A percentile compares a stretch with the other conserved stretches of the same genome.
phyloP scores from a whole-genome alignment of 352 stramenopile species.

The Blastocystis sp. region DNA sequence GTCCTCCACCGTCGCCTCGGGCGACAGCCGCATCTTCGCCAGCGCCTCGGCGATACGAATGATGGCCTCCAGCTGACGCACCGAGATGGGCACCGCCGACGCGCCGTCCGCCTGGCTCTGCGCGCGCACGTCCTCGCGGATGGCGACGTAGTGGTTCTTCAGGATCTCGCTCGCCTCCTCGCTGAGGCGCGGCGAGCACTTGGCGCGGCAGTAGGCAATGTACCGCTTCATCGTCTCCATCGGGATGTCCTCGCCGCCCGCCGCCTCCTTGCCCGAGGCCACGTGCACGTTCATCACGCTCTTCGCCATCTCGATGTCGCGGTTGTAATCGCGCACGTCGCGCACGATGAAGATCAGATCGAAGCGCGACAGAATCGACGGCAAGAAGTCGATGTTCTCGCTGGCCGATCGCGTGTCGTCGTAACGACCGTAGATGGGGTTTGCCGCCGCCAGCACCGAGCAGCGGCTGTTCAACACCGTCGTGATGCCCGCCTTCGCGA shows the following conservation, averaged over 20 bases:
- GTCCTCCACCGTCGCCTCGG: too few species aligned
- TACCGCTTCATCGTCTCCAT: conserved; percentile 79
- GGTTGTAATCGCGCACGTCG: conserved; percentile 88
- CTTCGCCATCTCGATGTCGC: conserved; percentile 89
- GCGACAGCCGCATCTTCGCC: too few species aligned
- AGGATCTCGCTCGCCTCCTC: conserved; percentile 84
- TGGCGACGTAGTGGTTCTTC: conserved; percentile 84
- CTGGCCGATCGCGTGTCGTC: conserved; percentile 94
- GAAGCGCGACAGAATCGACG: conserved; percentile 94
- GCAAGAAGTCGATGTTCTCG: conserved; percentile 95
- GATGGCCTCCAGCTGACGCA: not conserved
- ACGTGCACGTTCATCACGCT: conserved; percentile 95
- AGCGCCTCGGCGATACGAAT: too few species aligned
- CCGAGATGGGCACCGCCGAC: conserved; percentile 85
- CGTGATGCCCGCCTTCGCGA: conserved; percentile 93
- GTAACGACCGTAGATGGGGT: conserved; percentile 95
- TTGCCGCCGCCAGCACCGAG: conserved; percentile 95
- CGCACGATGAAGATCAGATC: conserved; percentile 99
- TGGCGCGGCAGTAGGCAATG: conserved; percentile 89
- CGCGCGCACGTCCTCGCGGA: conserved; percentile 94
- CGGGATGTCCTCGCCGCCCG: not conserved
- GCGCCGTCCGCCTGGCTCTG: conserved; percentile 80
- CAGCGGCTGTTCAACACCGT: conserved; percentile 93
- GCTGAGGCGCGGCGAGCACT: conserved; percentile 85
- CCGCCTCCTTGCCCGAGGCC: conserved; percentile 73